Conservation (phyloP, 2,329 filamentous ascomycete species). For the Epichloe uncinata region DNA sequence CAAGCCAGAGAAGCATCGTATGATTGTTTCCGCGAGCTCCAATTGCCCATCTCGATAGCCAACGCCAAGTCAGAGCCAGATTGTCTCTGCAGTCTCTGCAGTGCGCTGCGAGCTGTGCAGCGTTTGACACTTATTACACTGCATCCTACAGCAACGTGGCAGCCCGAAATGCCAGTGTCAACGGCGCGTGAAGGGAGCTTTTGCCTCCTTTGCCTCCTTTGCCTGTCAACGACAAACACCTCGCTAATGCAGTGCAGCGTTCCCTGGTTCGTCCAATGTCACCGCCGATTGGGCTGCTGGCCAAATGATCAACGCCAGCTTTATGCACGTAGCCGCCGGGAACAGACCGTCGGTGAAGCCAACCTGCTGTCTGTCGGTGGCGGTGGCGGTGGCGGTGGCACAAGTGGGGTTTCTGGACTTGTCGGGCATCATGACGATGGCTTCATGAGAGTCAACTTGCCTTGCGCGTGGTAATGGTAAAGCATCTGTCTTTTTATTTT, state of each 20-base stretch:
- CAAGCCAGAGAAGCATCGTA: constrained; percentile 20
- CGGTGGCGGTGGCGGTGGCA: constrained; percentile 6
- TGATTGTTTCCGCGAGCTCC: constrained; percentile 8
- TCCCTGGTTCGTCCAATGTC: constrained; percentile 1
- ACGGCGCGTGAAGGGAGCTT: neutral
- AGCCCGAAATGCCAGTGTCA: constrained; percentile 1
- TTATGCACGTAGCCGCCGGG: constrained; percentile 10
- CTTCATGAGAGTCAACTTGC: constrained; percentile 3
- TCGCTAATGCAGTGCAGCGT: neutral
- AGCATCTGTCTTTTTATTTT: neutral
- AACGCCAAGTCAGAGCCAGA: constrained; percentile 18
- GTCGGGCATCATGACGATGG: constrained; percentile 1
- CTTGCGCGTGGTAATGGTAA: neutral
- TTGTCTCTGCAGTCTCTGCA: neutral
- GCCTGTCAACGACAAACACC: neutral
- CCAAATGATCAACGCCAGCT: constrained; percentile 8
- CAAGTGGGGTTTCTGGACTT: neutral
- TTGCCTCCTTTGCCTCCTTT: neutral
- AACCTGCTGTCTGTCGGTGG: neutral
- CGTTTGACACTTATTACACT: neutral
- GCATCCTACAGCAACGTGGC: constrained; percentile 3
- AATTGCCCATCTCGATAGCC: constrained; percentile 12
- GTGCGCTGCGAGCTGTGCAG: neutral
- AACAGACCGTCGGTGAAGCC: constrained; percentile 12
- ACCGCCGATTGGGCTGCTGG: constrained; percentile 8